Conservation (phyloP, 2,329 filamentous ascomycete species). For the Penicillium sp. region DNA sequence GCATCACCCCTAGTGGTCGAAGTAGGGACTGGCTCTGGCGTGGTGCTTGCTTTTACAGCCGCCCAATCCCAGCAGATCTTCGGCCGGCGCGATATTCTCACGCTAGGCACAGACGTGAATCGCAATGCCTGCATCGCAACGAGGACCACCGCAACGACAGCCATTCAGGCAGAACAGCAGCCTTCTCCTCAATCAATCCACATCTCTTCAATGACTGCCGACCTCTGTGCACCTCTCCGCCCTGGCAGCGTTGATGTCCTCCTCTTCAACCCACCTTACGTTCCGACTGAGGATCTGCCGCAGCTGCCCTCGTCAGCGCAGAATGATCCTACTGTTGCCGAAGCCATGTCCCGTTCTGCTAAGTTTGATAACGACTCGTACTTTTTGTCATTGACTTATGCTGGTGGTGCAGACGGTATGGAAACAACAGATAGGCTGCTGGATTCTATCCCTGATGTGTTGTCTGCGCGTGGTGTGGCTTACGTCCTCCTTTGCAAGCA, state of each 20-base stretch:
- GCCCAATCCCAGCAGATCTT: constrained; percentile 73
- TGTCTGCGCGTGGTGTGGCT: constrained; percentile 71
- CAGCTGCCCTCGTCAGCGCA: constrained; percentile 39
- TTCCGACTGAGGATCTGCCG: constrained; percentile 78
- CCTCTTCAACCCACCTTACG: constrained; percentile 96
- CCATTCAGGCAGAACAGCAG: constrained; percentile 41
- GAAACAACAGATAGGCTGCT: constrained; percentile 83
- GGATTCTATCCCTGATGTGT: constrained; percentile 61
- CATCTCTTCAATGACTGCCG: constrained; percentile 66
- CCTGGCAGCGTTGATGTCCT: constrained; percentile 70
- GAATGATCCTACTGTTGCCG: constrained; percentile 27
- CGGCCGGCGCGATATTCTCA: constrained; percentile 66
- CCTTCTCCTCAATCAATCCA: constrained; percentile 49
- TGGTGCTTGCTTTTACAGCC: constrained; percentile 84
- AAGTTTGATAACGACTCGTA: constrained; percentile 78
- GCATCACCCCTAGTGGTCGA: constrained; percentile 68
- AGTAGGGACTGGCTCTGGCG: constrained; percentile 85
- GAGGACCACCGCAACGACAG: constrained; percentile 61
- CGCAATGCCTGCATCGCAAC: constrained; percentile 77
- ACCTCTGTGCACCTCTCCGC: constrained; percentile 65
- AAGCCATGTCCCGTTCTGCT: constrained; percentile 29
- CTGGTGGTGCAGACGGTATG: constrained; percentile 88
- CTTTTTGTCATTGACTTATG: constrained; percentile 81
- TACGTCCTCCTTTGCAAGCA: constrained; percentile 89
- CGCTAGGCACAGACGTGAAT: constrained; percentile 82